Conservation (phyloP, 1,284 basidiomycete genomes). For the Inonotus hispidus region DNA sequence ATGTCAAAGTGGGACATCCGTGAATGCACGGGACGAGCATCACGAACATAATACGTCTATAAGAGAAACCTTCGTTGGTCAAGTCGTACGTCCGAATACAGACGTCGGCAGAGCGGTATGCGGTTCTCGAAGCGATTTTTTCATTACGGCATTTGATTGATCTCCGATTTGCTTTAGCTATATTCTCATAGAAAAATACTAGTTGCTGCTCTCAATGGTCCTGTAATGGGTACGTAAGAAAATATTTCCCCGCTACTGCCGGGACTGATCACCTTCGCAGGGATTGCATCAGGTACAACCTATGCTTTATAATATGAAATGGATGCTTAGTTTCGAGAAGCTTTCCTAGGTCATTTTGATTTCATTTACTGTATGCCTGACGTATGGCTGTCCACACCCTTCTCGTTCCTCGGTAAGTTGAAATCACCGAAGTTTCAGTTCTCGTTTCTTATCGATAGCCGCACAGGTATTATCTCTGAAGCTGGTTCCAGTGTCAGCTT, state of each 20-base stretch:
- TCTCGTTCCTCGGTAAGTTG: slow-evolving; percentile 57
- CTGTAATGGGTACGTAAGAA: slow-evolving; percentile 56
- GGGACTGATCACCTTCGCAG: slow-evolving; percentile 29
- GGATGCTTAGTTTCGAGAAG: slow-evolving; percentile 29
- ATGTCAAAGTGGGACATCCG: slow-evolving; percentile 44
- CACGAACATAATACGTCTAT: slow-evolving; percentile 22
- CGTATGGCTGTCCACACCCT: slow-evolving; percentile 58
- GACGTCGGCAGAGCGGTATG: slow-evolving; percentile 59
- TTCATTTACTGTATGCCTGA: slow-evolving; percentile 62
- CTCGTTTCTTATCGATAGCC: neutral
- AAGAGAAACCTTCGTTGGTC: slow-evolving; percentile 37
- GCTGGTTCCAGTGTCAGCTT: slow-evolving; percentile 66
- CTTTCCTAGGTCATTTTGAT: slow-evolving; percentile 66
- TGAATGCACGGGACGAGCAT: slow-evolving; percentile 30
- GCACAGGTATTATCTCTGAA: slow-evolving; percentile 53
- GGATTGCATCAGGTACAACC: slow-evolving; percentile 58
- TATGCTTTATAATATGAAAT: neutral
- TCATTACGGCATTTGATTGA: neutral
- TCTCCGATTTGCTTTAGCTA: slow-evolving; percentile 35
- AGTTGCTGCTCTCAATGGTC: slow-evolving; percentile 67
- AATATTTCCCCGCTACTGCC: neutral
- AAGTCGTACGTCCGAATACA: slow-evolving; percentile 46
- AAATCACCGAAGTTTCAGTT: neutral
- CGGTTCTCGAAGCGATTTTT: neutral
- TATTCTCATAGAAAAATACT: slow-evolving; percentile 58